Evolutionary conservation across 2,329 filamentous ascomycete genomes (phyloP).

Genomic region (Talaromyces sp.): DNA sequence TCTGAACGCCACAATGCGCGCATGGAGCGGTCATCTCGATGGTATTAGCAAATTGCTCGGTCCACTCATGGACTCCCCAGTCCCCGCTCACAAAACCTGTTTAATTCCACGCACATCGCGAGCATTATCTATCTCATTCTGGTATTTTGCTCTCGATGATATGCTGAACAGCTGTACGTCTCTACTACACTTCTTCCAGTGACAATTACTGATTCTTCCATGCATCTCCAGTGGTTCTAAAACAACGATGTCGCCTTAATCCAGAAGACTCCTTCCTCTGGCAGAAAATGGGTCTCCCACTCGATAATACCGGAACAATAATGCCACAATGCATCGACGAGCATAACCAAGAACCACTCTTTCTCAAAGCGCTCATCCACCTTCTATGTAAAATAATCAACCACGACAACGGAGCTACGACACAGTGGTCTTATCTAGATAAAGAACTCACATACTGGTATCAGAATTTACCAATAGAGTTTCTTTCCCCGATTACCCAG

Average conservation of each 20-base stretch:
- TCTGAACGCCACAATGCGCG: slow-evolving; percentile 15
- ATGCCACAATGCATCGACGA: slow-evolving; percentile 1
- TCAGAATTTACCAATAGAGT: slow-evolving; percentile 1
- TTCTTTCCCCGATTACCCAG: slow-evolving; percentile 3
- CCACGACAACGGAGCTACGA: not conserved
- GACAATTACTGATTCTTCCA: not conserved
- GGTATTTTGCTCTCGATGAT: slow-evolving; percentile 20
- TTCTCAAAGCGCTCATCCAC: slow-evolving; percentile 8
- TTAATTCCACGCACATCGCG: slow-evolving; percentile 3
- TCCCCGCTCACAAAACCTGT: not conserved
- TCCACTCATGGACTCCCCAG: slow-evolving; percentile 4
- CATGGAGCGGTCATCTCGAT: slow-evolving; percentile 20
- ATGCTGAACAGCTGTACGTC: slow-evolving; percentile 19
- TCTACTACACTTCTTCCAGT: not conserved
- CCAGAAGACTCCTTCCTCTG: slow-evolving; percentile 2
- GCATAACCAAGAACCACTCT: not conserved
- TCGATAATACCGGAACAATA: slow-evolving; percentile 4
- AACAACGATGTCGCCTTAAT: slow-evolving; percentile 5
- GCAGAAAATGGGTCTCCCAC: slow-evolving; percentile 11
- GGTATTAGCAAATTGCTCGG: slow-evolving; percentile 15
- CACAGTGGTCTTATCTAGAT: slow-evolving; percentile 1
- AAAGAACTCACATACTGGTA: slow-evolving; percentile 6
- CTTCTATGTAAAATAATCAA: slow-evolving; percentile 8
- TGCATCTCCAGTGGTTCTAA: not conserved
- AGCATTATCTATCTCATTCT: slow-evolving; percentile 14